These are phyloP conservation scores for Clathrus columnatus DNA, from an alignment of 768 basidiomycete species.

Conservation along the genomic window DNA sequence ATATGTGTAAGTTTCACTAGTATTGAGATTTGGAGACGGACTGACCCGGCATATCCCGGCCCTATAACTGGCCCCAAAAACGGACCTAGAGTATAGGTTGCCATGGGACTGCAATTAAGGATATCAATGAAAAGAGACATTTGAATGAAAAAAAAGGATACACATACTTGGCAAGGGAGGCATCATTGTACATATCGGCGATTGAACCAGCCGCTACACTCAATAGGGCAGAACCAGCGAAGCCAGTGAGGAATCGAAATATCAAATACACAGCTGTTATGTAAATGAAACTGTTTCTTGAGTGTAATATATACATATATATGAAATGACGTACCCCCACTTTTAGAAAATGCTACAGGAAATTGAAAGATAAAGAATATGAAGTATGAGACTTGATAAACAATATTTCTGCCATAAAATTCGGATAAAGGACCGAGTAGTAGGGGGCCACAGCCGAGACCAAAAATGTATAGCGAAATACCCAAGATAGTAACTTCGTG, in stretches of 20 bases:
- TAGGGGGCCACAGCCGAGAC: conserved; percentile 25
- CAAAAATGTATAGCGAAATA: conserved; percentile 37
- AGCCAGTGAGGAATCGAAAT: conserved; percentile 52
- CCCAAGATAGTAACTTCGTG: conserved; percentile 41
- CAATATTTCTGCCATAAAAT: conserved; percentile 54
- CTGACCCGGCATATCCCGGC: neutral
- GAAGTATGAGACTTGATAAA: conserved; percentile 54
- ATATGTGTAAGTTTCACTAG: neutral
- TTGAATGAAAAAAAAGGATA: neutral
- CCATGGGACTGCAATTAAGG: neutral
- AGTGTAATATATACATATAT: neutral
- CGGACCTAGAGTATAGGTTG: neutral
- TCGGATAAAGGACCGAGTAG: conserved; percentile 33
- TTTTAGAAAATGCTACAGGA: conserved; percentile 65
- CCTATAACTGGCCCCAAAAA: neutral
- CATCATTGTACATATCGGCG: conserved; percentile 47
- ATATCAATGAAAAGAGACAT: neutral
- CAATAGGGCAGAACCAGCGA: conserved; percentile 48
- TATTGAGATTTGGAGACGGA: neutral
- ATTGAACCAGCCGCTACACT: conserved; percentile 55
- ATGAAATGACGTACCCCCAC: conserved; percentile 38
- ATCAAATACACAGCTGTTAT: conserved; percentile 18
- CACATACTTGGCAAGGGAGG: conserved; percentile 34
- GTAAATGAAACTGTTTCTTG: neutral
- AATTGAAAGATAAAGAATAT: conserved; percentile 50